Evolutionary conservation across 495 filamentous ascomycete species (phyloP).

Genomic region (Neurospora sp.): DNA sequence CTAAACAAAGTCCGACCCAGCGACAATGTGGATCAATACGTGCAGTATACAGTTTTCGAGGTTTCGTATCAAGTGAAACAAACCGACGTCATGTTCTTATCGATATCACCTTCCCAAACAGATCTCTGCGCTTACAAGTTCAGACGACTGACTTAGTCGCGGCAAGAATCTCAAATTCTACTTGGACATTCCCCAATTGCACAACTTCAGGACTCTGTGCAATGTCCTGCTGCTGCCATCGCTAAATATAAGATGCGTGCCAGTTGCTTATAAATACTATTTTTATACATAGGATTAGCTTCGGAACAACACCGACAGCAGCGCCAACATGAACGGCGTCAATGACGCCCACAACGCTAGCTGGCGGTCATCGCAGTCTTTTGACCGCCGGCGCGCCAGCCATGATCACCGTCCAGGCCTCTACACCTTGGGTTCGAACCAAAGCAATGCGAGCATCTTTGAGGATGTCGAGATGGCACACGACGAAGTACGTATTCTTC

Average conservation of each 20-base stretch:
- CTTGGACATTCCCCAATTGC: neutral
- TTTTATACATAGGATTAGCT: neutral
- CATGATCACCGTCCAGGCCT: constrained; percentile 26
- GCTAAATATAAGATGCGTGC: constrained; percentile 4
- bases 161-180: neutral
- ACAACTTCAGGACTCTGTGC: neutral
- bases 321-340: constrained; percentile 21
- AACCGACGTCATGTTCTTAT: constrained; percentile 17
- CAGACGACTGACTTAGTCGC: neutral
- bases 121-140: neutral
- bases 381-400: neutral
- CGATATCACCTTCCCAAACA: constrained; percentile 4
- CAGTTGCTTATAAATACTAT: neutral
- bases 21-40: neutral
- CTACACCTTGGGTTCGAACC: constrained; percentile 58
- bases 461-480: constrained; percentile 99
- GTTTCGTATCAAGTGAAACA: neutral
- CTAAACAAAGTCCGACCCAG: neutral
- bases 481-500: constrained; percentile 57
- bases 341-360: constrained; percentile 6
- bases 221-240: neutral
- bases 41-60: constrained; percentile 6
- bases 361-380: neutral
- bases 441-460: constrained; percentile 75
- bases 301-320: constrained; percentile 1